Percentiles rank a stretch among this genome's conserved stretches.
Evolutionary conservation across 306 rosid genomes (phyloP).

Genomic region (Sicyos baderoa): DNA sequence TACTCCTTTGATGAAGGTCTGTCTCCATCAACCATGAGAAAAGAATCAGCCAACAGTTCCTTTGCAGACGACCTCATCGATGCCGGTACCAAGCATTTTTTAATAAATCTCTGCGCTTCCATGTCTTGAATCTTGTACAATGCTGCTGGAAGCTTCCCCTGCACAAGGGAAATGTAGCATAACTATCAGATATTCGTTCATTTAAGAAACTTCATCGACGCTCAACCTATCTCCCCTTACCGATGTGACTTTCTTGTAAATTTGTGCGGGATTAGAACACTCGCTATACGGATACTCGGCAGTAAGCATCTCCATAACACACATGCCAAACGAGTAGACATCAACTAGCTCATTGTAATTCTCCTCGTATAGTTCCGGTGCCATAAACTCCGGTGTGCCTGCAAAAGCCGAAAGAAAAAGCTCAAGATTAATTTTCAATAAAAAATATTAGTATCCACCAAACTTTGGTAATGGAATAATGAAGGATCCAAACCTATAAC

Average conservation of each 20-base stretch:
- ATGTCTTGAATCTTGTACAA: conserved; percentile 49
- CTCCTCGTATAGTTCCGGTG: conserved; percentile 72
- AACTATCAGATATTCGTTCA: conserved; percentile 12
- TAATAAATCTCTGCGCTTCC: conserved; percentile 57
- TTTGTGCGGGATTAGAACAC: conserved; percentile 80
- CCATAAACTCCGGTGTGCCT: conserved; percentile 98
- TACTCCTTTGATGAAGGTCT: conserved; percentile 24
- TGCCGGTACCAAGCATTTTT: conserved; percentile 58
- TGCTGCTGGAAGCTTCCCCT: conserved; percentile 83
- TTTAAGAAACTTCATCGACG: neutral
- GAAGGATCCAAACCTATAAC: conserved; percentile 54
- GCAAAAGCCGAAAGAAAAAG: neutral
- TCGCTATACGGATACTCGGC: conserved; percentile 77
- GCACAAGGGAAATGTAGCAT: conserved; percentile 22
- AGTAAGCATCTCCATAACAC: conserved; percentile 82
- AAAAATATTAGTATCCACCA: neutral
- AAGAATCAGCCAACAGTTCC: conserved; percentile 59
- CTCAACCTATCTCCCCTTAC: conserved; percentile 31
- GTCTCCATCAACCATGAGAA: conserved; percentile 41
- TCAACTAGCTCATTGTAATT: conserved; percentile 88
- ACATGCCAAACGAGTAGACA: conserved; percentile 93
- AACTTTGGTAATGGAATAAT: neutral
- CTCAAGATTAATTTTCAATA: neutral
- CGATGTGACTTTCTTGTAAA: conserved; percentile 88
- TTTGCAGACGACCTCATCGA: conserved; percentile 60